These are phyloP conservation scores for Geotrichum klebahnii DNA, from an alignment of 1,139 yeast genomes.

Conservation along the genomic window DNA sequence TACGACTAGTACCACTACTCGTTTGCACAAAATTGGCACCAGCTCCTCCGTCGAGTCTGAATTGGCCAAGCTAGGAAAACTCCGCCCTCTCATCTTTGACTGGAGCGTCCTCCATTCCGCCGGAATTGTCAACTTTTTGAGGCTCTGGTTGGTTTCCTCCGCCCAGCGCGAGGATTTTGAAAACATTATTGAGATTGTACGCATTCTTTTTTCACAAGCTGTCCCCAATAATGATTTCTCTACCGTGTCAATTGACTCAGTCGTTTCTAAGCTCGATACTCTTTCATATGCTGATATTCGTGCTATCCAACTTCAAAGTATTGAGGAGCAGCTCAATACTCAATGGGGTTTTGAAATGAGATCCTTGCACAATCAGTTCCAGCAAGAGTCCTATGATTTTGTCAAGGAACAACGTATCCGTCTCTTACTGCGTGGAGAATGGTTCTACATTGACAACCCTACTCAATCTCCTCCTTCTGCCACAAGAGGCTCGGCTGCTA, in stretches of 20 bases:
- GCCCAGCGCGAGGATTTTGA: constrained; percentile 54
- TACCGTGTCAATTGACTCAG: constrained; percentile 27
- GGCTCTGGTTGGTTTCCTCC: constrained; percentile 65
- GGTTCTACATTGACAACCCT: constrained; percentile 74
- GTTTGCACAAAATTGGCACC: constrained; percentile 19
- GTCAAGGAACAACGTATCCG: constrained; percentile 76
- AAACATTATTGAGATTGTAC: constrained; percentile 45
- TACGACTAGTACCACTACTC: constrained; percentile 16
- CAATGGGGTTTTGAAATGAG: constrained; percentile 42
- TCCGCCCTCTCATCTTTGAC: constrained; percentile 48
- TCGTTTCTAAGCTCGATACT: constrained; percentile 37
- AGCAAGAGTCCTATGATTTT: constrained; percentile 62
- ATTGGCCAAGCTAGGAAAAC: constrained; percentile 30
- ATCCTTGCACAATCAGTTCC: constrained; percentile 51
- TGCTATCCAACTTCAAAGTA: constrained; percentile 49
- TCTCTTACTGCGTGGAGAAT: constrained; percentile 69
- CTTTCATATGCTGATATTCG: constrained; percentile 53
- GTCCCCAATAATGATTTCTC: constrained; percentile 31
- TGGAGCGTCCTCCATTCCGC: constrained; percentile 57
- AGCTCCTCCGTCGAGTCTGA: constrained; percentile 32
- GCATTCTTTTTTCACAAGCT: constrained; percentile 38
- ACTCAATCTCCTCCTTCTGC: constrained; percentile 25
- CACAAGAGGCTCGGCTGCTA: constrained; percentile 3
- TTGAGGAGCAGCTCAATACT: constrained; percentile 40
- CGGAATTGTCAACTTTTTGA: constrained; percentile 55